Evolutionary conservation across 2,329 filamentous ascomycete genomes (phyloP).

Genomic region (Myriosclerotinia scirpicola): DNA sequence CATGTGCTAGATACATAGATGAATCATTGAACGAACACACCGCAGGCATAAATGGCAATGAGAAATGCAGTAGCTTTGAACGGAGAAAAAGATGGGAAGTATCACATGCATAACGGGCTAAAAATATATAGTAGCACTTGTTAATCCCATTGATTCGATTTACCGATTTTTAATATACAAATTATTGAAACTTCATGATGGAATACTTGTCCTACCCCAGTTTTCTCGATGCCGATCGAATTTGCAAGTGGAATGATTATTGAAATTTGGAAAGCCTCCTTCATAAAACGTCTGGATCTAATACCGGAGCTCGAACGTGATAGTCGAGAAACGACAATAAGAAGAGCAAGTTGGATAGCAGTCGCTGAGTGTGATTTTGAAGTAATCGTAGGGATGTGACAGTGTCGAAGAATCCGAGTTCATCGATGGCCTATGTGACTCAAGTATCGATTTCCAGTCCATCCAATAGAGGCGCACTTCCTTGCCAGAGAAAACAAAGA

Average conservation of each 20-base stretch:
- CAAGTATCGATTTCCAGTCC: not conserved
- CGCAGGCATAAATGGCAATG: not conserved
- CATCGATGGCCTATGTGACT: not conserved
- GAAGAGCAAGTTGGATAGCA: not conserved
- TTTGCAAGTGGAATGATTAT: not conserved
- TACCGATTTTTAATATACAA: conserved; percentile 8
- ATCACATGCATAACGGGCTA: not conserved
- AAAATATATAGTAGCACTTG: not conserved
- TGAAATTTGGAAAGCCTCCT: not conserved
- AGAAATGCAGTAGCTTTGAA: not conserved
- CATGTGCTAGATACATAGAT: not conserved
- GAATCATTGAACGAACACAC: not conserved
- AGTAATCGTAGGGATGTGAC: not conserved
- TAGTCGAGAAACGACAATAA: not conserved
- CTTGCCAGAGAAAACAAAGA: not conserved
- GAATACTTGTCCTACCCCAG: not conserved
- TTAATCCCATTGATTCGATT: not conserved
- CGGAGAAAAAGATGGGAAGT: not conserved
- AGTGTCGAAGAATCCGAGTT: not conserved
- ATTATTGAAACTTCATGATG: not conserved
- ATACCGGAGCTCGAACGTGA: not conserved
- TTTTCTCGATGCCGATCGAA: not conserved
- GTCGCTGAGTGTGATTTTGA: not conserved
- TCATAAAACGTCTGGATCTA: not conserved
- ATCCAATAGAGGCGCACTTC: not conserved